Conservation (phyloP, 164 flowering plant genomes). For the Echeveria elegans region DNA sequence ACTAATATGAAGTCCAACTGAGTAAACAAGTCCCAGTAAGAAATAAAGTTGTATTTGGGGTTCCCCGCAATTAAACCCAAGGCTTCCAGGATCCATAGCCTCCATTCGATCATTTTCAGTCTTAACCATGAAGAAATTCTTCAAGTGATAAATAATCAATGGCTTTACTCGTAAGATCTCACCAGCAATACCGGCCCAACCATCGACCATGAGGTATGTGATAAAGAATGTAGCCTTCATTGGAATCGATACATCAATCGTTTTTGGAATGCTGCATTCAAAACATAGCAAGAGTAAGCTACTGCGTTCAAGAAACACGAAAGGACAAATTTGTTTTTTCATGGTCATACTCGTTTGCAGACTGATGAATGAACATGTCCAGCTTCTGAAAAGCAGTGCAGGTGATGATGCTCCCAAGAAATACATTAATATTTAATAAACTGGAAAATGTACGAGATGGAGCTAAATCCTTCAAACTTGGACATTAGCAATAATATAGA, state of each 20-base stretch:
- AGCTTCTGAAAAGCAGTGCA: conserved; percentile 88
- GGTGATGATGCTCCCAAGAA: conserved; percentile 77
- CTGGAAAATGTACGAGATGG: conserved; percentile 58
- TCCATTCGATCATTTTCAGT: conserved; percentile 79
- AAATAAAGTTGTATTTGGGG: conserved; percentile 90
- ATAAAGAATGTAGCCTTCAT: conserved; percentile 96
- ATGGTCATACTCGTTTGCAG: conserved; percentile 69
- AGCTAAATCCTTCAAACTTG: conserved; percentile 66
- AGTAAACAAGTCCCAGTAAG: conserved; percentile 85
- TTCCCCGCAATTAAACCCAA: conserved; percentile 66
- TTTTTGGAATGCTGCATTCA: conserved; percentile 58
- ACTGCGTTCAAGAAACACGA: neutral
- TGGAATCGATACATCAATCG: conserved; percentile 75
- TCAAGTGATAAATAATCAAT: conserved; percentile 61
- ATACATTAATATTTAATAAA: conserved; percentile 73
- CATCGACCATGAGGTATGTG: conserved; percentile 91
- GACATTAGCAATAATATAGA: conserved; percentile 81
- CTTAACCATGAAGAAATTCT: conserved; percentile 69
- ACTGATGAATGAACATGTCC: conserved; percentile 49
- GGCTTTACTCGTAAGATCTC: conserved; percentile 78
- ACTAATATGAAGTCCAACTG: conserved; percentile 69
- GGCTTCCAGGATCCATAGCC: conserved; percentile 93
- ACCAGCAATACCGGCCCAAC: conserved; percentile 92
- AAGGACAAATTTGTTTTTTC: neutral
- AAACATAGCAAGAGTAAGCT: neutral